Base-by-base conservation (phyloP, 192 early-diverging fungal species). In the Kickxella alabastrina region DNA sequence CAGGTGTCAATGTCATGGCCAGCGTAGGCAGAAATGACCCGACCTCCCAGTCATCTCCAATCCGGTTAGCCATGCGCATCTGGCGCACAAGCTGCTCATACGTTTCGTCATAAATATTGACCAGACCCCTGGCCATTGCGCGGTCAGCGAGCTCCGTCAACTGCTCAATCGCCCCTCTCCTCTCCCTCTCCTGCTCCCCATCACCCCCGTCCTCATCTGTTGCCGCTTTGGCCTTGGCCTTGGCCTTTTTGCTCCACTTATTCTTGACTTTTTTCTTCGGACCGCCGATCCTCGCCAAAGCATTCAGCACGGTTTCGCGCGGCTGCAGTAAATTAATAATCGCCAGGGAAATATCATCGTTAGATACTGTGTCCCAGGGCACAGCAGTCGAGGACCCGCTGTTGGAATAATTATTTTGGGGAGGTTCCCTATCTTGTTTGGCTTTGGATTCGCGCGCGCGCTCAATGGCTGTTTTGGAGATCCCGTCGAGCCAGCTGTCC, bases 141-240 rank as follows among this genome's bases (percentile, higher is more conserved):
- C 77, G 82, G 57, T 89, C 85, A 6, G 82, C 80, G 21, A 89
- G 62, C 22, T 80, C 85, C 1, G 87, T 87, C 14, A 89, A 56
- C 15, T 50, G 49, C 45, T 89, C 85, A 27, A 89, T 87, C 2
- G 44, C 52, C 32, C 45, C 38, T 26, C 69, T 79, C 38, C 80
- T 51, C 19, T 68, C 45, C 0, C 21, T 29, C 26, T 70, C 67
- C 41, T 79, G 56, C 34, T 62, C 78, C 50, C 74, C 63, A 23
- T 78, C 74, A 3, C 54, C 57, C 5, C 65, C 59, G 19, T 62
- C 63, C 8, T 51, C 45, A 14, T 39, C 29, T 25, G n/a, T n/a
- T n/a, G n/a, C n/a, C n/a, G n/a, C n/a, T n/a, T n/a, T n/a, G n/a
- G n/a, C n/a, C n/a, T n/a, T n/a, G n/a, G n/a, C n/a, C 39, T 49